A percentile compares a stretch with the other conserved stretches of the same genome.
phyloP scores from a whole-genome alignment of 768 basidiomycete genomes.

The Suillus lakei region DNA sequence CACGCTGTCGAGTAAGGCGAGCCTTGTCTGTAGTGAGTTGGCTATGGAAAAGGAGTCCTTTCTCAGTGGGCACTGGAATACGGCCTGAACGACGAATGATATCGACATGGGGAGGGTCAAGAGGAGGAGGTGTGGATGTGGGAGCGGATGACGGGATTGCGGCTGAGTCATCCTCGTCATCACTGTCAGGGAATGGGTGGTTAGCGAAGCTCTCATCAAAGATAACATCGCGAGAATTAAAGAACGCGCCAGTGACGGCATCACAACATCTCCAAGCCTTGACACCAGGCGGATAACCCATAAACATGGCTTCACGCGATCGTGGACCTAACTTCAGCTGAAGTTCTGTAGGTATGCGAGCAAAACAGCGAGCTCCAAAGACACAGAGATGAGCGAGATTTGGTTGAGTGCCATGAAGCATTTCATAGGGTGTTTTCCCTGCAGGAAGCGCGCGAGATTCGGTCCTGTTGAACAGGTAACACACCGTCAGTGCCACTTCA shows the following conservation, averaged over 20 bases:
- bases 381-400: constrained; percentile 24
- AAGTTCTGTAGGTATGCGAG: constrained; percentile 10
- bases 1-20: too few species aligned
- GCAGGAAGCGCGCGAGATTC: background rate
- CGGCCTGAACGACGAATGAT: too few species aligned
- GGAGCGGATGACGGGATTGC: too few species aligned
- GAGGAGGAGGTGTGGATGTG: too few species aligned
- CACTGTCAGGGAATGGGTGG: background rate
- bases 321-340: constrained; percentile 14
- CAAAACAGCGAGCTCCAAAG: constrained; percentile 24
- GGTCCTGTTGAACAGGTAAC: too few species aligned
- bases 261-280: constrained; percentile 18
- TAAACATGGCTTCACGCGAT: constrained; percentile 13
- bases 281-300: constrained; percentile 9
- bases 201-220: background rate
- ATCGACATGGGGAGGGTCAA: too few species aligned
- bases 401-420: constrained; percentile 28
- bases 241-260: constrained; percentile 12
- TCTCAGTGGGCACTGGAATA: too few species aligned
- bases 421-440: constrained; percentile 27
- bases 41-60: too few species aligned
- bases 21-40: too few species aligned
- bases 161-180: too few species aligned
- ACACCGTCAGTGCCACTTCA: too few species aligned
- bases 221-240: constrained; percentile 11